phyloP scores from a whole-genome alignment of 805 yeast genomes.

The Metschnikowia lachancei region DNA sequence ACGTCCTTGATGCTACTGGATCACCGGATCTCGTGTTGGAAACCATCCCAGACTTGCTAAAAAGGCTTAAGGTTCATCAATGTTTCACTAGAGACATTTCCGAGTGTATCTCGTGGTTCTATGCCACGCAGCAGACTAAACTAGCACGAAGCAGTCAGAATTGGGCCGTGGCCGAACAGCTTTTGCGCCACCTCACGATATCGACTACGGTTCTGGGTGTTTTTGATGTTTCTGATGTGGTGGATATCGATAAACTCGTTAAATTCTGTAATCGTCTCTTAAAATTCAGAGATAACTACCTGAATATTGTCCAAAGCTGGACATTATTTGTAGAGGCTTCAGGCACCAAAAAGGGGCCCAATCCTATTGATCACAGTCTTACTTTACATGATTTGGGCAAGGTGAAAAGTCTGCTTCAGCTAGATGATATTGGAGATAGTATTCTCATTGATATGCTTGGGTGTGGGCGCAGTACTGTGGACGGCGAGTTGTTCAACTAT shows the following conservation, averaged over 20 bases:
- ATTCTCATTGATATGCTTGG: conserved; percentile 43
- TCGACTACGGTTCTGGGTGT: conserved; percentile 17
- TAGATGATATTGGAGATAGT: conserved; percentile 35
- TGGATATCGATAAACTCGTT: conserved; percentile 42
- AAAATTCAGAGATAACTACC: conserved; percentile 32
- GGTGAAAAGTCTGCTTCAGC: conserved; percentile 28
- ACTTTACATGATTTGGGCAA: conserved; percentile 24
- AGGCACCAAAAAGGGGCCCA: conserved; percentile 14
- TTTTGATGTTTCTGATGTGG: conserved; percentile 34
- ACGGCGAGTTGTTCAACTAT: conserved; percentile 31
- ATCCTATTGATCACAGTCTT: neutral
- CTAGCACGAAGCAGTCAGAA: conserved; percentile 16
- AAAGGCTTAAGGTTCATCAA: conserved; percentile 27
- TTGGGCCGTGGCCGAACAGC: conserved; percentile 26
- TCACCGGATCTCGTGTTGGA: conserved; percentile 29
- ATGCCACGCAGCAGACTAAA: conserved; percentile 22
- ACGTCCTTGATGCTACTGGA: conserved; percentile 19
- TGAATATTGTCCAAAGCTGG: conserved; percentile 33
- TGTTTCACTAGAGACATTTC: conserved; percentile 35
- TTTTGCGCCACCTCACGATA: conserved; percentile 32
- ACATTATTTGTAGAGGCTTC: conserved; percentile 30
- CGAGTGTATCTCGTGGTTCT: conserved; percentile 33
- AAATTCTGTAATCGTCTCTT: conserved; percentile 27
- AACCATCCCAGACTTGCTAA: conserved; percentile 27
- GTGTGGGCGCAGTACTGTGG: conserved; percentile 28